A percentile compares a stretch with the other conserved stretches of the same genome.
Conservation (phyloP, 2,329 filamentous ascomycete genomes). For the Aschersonia sp. region DNA sequence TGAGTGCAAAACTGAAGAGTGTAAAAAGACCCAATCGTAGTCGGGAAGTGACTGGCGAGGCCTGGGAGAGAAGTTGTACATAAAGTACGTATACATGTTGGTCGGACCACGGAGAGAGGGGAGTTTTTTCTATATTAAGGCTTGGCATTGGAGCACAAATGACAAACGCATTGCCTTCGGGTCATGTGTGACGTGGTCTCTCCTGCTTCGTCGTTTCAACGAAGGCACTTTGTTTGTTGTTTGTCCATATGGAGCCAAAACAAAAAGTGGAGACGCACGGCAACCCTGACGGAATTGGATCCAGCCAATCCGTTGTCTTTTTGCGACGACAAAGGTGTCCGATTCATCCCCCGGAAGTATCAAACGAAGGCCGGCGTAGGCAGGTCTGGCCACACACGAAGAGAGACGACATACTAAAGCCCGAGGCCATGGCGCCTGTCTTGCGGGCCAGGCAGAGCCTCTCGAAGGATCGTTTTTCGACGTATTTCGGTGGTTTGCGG, state of each 20-base stretch:
- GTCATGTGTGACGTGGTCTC: not conserved
- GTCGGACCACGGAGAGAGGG: conserved; percentile 16
- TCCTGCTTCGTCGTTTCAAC: not conserved
- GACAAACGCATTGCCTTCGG: conserved; percentile 14
- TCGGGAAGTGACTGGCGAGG: too few species aligned
- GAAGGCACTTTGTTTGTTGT: not conserved
- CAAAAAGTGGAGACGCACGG: not conserved
- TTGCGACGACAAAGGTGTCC: too few species aligned
- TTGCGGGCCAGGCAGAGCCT: conserved; percentile 36
- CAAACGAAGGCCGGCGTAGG: too few species aligned
- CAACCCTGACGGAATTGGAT: too few species aligned
- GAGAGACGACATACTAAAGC: not conserved
- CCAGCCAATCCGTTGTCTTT: too few species aligned
- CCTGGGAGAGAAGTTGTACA: conserved; percentile 15
- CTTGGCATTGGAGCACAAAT: conserved; percentile 10
- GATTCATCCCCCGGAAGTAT: too few species aligned
- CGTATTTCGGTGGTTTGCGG: conserved; percentile 52
- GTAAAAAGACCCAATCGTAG: too few species aligned
- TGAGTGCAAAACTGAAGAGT: too few species aligned
- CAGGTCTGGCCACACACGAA: not conserved
- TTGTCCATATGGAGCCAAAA: not conserved
- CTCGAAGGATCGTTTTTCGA: conserved; percentile 56
- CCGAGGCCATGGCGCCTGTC: conserved; percentile 22
- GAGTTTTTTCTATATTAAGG: conserved; percentile 1
- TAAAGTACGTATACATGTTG: conserved; percentile 26